Conservation (phyloP, 1,284 basidiomycete genomes). For the Ganoderma lingzhi region DNA sequence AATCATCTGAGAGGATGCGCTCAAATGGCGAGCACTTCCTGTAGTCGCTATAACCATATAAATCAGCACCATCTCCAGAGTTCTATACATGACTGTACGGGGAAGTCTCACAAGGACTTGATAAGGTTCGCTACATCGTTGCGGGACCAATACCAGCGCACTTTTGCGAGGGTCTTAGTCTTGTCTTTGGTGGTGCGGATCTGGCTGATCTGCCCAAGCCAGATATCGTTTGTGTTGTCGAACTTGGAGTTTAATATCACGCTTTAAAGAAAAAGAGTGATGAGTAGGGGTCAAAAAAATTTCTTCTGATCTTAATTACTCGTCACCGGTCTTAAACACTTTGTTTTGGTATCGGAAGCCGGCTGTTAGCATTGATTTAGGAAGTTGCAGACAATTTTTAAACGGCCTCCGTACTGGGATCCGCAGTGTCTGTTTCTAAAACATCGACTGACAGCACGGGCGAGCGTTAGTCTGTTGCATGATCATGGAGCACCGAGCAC, state of each 20-base stretch:
- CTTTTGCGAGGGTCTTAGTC: constrained; percentile 15
- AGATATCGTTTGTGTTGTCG: constrained; percentile 23
- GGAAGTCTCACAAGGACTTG: constrained; percentile 24
- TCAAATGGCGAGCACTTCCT: constrained; percentile 27
- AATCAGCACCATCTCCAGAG: background rate
- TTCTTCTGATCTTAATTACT: constrained; percentile 9
- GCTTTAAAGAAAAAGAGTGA: constrained; percentile 4
- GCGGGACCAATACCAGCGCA: constrained; percentile 31
- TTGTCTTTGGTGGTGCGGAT: constrained; percentile 18
- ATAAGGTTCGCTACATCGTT: constrained; percentile 18
- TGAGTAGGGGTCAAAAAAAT: background rate
- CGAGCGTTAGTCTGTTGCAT: background rate
- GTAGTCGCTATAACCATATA: constrained; percentile 6
- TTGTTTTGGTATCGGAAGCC: background rate
- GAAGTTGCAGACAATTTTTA: too few relatives aligned
- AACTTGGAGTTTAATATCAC: constrained; percentile 24
- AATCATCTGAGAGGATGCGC: constrained; percentile 30
- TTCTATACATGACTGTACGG: background rate
- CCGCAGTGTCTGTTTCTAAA: background rate
- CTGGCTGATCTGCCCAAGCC: constrained; percentile 25
- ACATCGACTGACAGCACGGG: background rate
- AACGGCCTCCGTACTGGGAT: background rate
- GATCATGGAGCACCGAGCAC: background rate
- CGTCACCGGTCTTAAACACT: constrained; percentile 21
- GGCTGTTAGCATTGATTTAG: background rate